These are phyloP conservation scores for Hyphopichia wangnamkhiaoensis DNA, from an alignment of 1,139 yeast genomes.

Conservation along the genomic window DNA sequence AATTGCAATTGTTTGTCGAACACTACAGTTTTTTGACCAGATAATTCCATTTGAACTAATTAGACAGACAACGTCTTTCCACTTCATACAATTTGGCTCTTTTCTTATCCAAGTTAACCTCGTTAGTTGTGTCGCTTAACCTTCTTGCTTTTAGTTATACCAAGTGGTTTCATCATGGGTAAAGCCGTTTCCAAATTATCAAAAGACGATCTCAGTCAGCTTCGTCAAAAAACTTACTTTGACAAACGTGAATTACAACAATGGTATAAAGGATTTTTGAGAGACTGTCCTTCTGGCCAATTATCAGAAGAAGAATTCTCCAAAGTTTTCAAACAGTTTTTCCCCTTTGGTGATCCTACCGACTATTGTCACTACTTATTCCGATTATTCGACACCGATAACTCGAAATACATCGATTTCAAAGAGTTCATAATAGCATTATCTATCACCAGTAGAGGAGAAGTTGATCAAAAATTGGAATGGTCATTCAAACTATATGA, in stretches of 20 bases:
- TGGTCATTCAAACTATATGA: constrained; percentile 93
- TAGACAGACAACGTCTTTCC: no score
- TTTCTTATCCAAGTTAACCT: no score
- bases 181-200: constrained; percentile 91
- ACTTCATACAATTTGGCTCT: no score
- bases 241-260: constrained; percentile 94
- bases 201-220: constrained; percentile 81
- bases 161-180: constrained; percentile 88
- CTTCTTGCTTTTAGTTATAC: no score
- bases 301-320: constrained; percentile 85
- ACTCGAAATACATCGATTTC: constrained; percentile 82
- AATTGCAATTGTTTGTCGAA: no score
- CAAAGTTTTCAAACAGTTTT: constrained; percentile 91
- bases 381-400: constrained; percentile 83
- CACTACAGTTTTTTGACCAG: no score
- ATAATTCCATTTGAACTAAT: no score
- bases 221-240: constrained; percentile 86
- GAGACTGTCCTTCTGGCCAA: constrained; percentile 94
- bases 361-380: constrained; percentile 89
- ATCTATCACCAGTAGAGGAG: constrained; percentile 86
- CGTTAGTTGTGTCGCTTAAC: no score
- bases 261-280: constrained; percentile 93
- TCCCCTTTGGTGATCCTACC: constrained; percentile 97
- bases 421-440: constrained; percentile 89
- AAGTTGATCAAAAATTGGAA: constrained; percentile 77